Percentiles rank a stretch among this genome's conserved stretches.
Evolutionary conservation across 2,329 filamentous ascomycete genomes (phyloP).

Genomic region (Karstenula rhodostoma): DNA sequence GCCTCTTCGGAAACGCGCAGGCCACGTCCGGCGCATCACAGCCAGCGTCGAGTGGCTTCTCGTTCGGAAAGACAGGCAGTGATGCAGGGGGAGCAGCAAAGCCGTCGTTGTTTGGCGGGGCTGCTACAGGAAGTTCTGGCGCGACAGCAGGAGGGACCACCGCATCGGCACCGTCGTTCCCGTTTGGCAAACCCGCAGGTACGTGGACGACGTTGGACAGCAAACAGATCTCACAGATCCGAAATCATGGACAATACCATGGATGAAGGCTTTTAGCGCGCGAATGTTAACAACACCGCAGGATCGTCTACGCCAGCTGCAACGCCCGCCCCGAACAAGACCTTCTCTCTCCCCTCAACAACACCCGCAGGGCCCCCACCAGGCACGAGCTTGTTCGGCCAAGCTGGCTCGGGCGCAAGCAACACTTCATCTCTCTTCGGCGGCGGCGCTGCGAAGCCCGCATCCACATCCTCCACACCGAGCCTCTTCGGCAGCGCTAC

Average conservation of each 20-base stretch:
- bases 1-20: constrained; percentile 38
- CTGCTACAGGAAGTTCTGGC: constrained; percentile 19
- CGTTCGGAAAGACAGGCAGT: constrained; percentile 21
- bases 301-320: constrained; percentile 38
- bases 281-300: constrained; percentile 1
- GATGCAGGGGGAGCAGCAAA: constrained; percentile 33
- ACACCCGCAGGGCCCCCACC: constrained; percentile 51
- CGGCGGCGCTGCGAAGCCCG: constrained; percentile 33
- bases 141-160: constrained; percentile 25
- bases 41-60: constrained; percentile 15
- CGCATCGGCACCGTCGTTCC: constrained; percentile 27
- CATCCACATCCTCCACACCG: constrained; percentile 36
- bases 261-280: neutral
- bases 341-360: constrained; percentile 48
- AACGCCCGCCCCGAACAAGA: constrained; percentile 47
- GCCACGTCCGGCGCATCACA: constrained; percentile 34
- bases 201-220: constrained; percentile 6
- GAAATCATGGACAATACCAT: neutral
- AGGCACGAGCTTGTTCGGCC: constrained; percentile 40
- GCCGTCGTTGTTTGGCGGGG: constrained; percentile 35
- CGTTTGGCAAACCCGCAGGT: constrained; percentile 31
- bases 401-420: constrained; percentile 23
- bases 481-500: constrained; percentile 39
- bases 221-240: neutral
- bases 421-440: constrained; percentile 32